Evolutionary conservation across 345 rosid species (phyloP), one percentile per base, ranked within the genome.

Genomic region (Salix exigua): DNA sequence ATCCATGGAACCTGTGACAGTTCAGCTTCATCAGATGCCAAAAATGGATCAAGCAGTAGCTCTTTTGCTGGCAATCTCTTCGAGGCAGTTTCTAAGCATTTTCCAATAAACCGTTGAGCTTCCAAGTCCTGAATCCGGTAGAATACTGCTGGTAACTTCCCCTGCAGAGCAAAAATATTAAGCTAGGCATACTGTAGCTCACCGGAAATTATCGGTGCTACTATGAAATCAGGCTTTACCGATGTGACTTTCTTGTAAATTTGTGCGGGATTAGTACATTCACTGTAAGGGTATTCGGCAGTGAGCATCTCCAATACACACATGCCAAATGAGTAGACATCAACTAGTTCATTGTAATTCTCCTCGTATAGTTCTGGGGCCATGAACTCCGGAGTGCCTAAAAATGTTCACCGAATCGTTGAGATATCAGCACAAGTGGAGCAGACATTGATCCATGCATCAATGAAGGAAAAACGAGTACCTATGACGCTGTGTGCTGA

Each of bases 71-170:
- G 84, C 63, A 82, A 75, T 86, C 96, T 87, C 74, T 87, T 88
- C 18, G 94, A 88, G 72, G 88, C 94, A 78, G 86, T 14, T 61
- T 83, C 89, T 16, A 91, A 82, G 75, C 97, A 91, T 79, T 85
- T 88, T 64, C 90, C 88, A 6, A 91, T 84, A 76, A 91, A 91
- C 65, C 80, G 73, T 83, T 87, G 92, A 61, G 93, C 92, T 84
- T 90, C 93, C 16, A 80, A 70, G 84, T 89, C 92, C 58, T 72
- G 79, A 82, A 92, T 82, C 82, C 83, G 66, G 84, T 90, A 89
- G 82, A 86, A 89, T 38, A 91, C 91, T 73, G 82, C 87, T 6
- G 97, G 97, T 35, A 92, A 81, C 82, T 88, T 90, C 77, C 97
- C 97, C 97, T 92, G 85, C 50, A 78, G 69, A 64, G 82, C 18